Base-by-base conservation (phyloP, 2,329 filamentous ascomycete genomes). In the Didymella sp. region DNA sequence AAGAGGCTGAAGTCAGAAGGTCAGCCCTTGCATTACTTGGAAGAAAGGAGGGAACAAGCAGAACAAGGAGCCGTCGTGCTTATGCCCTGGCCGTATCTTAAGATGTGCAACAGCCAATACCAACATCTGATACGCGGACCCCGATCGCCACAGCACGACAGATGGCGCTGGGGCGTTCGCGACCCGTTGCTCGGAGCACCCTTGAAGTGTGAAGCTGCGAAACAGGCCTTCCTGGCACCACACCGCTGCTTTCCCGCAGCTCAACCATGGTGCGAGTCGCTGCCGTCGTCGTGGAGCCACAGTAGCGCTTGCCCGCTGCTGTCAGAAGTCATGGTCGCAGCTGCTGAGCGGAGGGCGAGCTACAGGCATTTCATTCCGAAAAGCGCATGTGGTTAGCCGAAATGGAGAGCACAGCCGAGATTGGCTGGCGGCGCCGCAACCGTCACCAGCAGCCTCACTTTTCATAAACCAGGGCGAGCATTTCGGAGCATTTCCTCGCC, bases 21-120 rank as follows among this genome's bases (percentile, higher is more conserved):
- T 62, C 64, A 64, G 71, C 64, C 72, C 71, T 75, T 75, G 71
- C 71, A 68, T 74, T 64, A 63, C 68, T 68, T 63, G 64, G 68
- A 66, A 68, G 69, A 66, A 70, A 67, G 51, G 55, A 58, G 61
- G 59, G 61, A 61, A 69, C 61, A 64, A 45, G 68, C 58, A 64
- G 63, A 59, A 68, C 65, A 68, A 50, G 65, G 56, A 66, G 41
- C 59, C 33, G 48, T 55, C 42, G 46, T 57, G 53, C 45, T 61
- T 58, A 61, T 66, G 65, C 67, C 59, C 50, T 62, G 67, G 59
- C 63, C 59, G 62, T 64, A 65, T 67, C 51, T 66, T 61, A 61
- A 62, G 47, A 64, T 64, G 62, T 58, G 61, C 64, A 59, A 53
- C 56, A 57, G 61, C 62, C 60, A 66, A 66, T 66, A 59, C 61